A percentile compares a stretch with the other conserved stretches of the same genome.
Evolutionary conservation across 768 basidiomycete species (phyloP).

Genomic region (Cantharellus cinnabarinus): DNA sequence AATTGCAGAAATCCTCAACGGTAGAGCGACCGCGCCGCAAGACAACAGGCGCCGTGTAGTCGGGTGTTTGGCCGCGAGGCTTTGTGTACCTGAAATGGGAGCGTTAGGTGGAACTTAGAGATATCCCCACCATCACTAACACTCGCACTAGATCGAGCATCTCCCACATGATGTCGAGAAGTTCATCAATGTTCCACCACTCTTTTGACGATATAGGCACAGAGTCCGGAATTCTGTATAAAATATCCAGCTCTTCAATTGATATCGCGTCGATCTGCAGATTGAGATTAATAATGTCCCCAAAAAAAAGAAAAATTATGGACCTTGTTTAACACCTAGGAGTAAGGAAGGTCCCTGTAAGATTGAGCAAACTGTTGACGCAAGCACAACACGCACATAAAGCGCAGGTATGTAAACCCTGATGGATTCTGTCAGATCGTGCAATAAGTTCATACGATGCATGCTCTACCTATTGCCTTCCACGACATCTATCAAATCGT

Average conservation of each 20-base stretch:
- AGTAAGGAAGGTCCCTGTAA: constrained; percentile 25
- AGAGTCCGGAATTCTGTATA: constrained; percentile 90
- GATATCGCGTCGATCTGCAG: constrained; percentile 84
- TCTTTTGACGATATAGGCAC: constrained; percentile 86
- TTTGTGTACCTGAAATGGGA: constrained; percentile 44
- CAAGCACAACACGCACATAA: constrained; percentile 35
- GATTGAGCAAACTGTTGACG: constrained; percentile 1
- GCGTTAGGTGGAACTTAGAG: not conserved
- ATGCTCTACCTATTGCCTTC: constrained; percentile 76
- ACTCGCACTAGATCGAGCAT: constrained; percentile 82
- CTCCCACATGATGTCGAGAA: constrained; percentile 85
- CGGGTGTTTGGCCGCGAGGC: constrained; percentile 76
- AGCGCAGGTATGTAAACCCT: constrained; percentile 87
- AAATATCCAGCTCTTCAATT: constrained; percentile 88
- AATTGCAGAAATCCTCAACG: constrained; percentile 78
- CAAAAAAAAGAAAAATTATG: not conserved
- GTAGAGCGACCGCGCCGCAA: constrained; percentile 26
- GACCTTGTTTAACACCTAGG: constrained; percentile 48
- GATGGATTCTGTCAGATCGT: not conserved
- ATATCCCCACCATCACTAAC: constrained; percentile 17
- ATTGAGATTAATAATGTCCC: not conserved
- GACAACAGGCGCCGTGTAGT: constrained; percentile 82
- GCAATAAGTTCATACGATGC: constrained; percentile 1
- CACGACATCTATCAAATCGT: constrained; percentile 92
- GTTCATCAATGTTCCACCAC: constrained; percentile 94